These are phyloP conservation scores for Exophiala bonariae DNA, from an alignment of 2,329 filamentous ascomycete species.

Conservation along the genomic window DNA sequence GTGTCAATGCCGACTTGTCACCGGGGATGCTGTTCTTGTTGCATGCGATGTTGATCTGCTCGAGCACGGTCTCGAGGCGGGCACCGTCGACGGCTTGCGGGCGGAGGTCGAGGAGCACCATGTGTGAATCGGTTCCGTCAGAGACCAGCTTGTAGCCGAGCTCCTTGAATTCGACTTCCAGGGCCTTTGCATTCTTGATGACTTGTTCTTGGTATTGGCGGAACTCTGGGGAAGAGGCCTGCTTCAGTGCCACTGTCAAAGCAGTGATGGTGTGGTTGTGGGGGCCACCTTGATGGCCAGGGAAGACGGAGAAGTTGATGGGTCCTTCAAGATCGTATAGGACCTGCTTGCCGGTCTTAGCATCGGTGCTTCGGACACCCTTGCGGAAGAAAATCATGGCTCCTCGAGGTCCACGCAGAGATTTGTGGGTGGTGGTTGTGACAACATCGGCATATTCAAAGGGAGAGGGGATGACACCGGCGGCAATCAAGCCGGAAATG, in stretches of 20 bases:
- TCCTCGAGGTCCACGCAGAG: conserved; percentile 91
- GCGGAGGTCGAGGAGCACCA: conserved; percentile 93
- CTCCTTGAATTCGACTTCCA: conserved; percentile 68
- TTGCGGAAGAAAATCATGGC: conserved; percentile 99
- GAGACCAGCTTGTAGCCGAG: conserved; percentile 93
- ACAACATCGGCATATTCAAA: conserved; percentile 94
- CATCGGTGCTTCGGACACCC: conserved; percentile 84
- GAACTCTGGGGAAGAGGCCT: conserved; percentile 88
- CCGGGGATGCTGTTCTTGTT: conserved; percentile 99
- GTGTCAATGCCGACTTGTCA: conserved; percentile 88
- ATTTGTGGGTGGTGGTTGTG: conserved; percentile 99
- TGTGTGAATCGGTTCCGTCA: conserved; percentile 95
- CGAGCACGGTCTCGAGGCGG: conserved; percentile 84
- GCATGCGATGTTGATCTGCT: conserved; percentile 91
- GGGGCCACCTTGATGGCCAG: conserved; percentile 95
- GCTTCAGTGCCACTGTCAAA: conserved; percentile 89
- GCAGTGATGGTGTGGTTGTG: conserved; percentile 99
- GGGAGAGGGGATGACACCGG: conserved; percentile 87
- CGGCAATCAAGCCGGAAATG: conserved; percentile 93
- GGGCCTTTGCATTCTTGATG: conserved; percentile 86
- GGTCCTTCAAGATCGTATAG: conserved; percentile 92
- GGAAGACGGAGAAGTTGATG: conserved; percentile 99
- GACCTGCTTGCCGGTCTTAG: conserved; percentile 86
- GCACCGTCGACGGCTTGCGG: conserved; percentile 85
- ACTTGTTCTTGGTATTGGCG: conserved; percentile 92